phyloP scores from a whole-genome alignment of 768 basidiomycete genomes.

The Trichaptum fuscoviolaceum region DNA sequence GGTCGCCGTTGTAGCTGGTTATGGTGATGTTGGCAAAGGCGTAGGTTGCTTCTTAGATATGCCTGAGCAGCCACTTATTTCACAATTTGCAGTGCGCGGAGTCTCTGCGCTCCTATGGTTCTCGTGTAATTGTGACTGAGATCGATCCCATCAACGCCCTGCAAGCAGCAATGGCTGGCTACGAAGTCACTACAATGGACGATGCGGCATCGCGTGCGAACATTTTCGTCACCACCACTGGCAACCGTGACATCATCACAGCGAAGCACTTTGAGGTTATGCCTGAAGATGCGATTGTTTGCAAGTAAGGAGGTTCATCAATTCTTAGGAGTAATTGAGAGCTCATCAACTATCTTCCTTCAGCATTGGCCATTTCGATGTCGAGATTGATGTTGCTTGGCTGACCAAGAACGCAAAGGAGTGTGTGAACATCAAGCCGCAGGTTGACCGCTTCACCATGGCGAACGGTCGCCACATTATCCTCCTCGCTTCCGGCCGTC shows the following conservation, averaged over 20 bases:
- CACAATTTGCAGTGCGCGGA: conserved; percentile 76
- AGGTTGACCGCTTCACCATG: conserved; percentile 98
- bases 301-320: conserved; percentile 59
- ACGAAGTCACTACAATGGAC: conserved; percentile 98
- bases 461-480: conserved; percentile 88
- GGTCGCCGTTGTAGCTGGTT: conserved; percentile 98
- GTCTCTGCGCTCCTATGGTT: conserved; percentile 94
- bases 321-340: neutral
- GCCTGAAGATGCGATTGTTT: conserved; percentile 98
- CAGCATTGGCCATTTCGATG: conserved; percentile 83
- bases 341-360: conserved; percentile 11
- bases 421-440: conserved; percentile 91
- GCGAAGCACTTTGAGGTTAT: conserved; percentile 87
- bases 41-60: conserved; percentile 46
- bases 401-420: conserved; percentile 87
- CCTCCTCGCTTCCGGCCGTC: conserved; percentile 96
- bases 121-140: conserved; percentile 93
- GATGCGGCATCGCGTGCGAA: conserved; percentile 87
- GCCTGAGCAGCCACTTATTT: conserved; percentile 6
- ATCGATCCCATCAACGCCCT: conserved; percentile 99
- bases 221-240: conserved; percentile 97
- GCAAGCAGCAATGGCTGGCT: conserved; percentile 99
- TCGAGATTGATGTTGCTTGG: conserved; percentile 98
- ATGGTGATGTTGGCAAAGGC: conserved; percentile 98
- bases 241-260: conserved; percentile 97